Percentiles rank a stretch among this genome's conserved stretches.
These are phyloP conservation scores for Begonia masoniana DNA, from an alignment of 306 rosid genomes.

Conservation along the genomic window DNA sequence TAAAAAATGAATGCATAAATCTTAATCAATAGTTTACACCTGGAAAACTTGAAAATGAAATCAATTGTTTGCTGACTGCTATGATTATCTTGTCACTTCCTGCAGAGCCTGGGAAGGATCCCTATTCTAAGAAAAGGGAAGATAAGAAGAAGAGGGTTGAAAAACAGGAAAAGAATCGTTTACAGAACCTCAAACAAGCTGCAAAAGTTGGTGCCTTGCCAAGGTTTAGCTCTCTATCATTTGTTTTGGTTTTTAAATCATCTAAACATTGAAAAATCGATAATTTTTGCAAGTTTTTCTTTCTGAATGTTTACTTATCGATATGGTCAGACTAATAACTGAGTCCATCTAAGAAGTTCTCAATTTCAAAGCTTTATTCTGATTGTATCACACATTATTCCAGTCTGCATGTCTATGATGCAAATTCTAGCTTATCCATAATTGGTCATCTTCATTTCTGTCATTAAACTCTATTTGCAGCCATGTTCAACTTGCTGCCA, in stretches of 20 bases:
- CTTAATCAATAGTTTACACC: no score
- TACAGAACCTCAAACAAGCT: conserved; percentile 71
- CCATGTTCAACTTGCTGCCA: conserved; percentile 86
- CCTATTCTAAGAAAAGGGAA: conserved; percentile 66
- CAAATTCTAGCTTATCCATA: no score
- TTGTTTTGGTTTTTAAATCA: no score
- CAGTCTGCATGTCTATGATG: neutral
- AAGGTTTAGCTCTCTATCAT: conserved; percentile 54
- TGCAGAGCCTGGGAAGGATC: conserved; percentile 75
- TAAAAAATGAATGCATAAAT: no score
- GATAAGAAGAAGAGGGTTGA: conserved; percentile 61
- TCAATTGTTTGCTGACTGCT: neutral
- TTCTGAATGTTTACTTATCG: neutral
- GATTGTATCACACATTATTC: neutral
- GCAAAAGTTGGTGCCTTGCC: conserved; percentile 80
- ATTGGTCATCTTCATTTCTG: neutral
- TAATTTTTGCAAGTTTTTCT: neutral
- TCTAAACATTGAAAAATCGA: neutral
- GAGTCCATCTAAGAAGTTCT: neutral
- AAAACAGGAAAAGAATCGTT: conserved; percentile 61
- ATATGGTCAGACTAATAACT: neutral
- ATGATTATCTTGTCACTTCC: conserved; percentile 5
- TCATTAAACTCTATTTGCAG: conserved; percentile 22
- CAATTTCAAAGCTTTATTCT: neutral
- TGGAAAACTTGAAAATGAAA: no score